Evolutionary conservation across 129 eudicot genomes (phyloP), one percentile per base, ranked within the genome.

Genomic region (Dittrichia graveolens): DNA sequence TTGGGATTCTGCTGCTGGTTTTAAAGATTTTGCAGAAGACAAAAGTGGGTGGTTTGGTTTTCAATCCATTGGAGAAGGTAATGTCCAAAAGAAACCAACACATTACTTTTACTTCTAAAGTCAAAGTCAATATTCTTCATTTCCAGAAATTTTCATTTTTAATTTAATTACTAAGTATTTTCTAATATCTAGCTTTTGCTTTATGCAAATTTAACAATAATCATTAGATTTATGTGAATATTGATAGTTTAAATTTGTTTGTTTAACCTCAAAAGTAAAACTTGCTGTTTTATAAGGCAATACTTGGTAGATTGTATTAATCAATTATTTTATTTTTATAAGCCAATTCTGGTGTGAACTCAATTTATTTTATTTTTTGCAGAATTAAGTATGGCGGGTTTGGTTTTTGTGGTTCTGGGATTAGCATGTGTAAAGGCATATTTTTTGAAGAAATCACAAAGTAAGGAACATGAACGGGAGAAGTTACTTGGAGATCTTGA

Each of bases 401-500:
- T 80, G 42, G 75, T 69, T 45, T 46, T 85, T 11, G 43, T 82
- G 82, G 69, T 68, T 31, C 81, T 64, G 52, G 61, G 71, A 31
- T 50, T 82, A 53, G 57, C 31, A 7, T 50, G 73, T 75, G 68
- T 68, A 38, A 85, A 65, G 74, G 16, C 73, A 4, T 68, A 46
- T 45, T 77, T 11, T 58, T 68, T 14, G 75, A 71, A 79, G 75
- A 52, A 70, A 79, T 45, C 73, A 4, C 19, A 78, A 38, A 61
- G 19, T 37, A 46, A 61, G 40, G 80, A 70, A 66, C 59, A 49
- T 12, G 73, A 78, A 45, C 55, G 62, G 78, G 79, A 75, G 54
- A 60, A 46, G 58, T 59, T 81, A 16, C 55, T 81, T 46, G 81
- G 76, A 37, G 85, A 81, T 57, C 72, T 71, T 69, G 79, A 79